Evolutionary conservation across 2,329 filamentous ascomycete genomes (phyloP).

Genomic region (Clathrospora elynae): DNA sequence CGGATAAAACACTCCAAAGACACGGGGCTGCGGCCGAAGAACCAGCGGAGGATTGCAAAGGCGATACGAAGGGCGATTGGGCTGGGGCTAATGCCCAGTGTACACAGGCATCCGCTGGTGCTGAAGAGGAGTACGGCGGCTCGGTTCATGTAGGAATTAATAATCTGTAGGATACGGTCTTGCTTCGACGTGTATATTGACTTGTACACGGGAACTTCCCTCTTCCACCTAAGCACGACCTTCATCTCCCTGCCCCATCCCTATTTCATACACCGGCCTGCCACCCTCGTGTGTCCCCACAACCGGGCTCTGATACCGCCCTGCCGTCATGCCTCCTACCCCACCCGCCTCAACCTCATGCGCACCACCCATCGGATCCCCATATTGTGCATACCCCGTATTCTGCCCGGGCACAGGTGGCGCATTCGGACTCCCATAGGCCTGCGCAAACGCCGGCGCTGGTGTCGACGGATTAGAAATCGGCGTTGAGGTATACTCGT

Average conservation of each 20-base stretch:
- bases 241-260: no score
- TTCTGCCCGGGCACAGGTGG: slow-evolving; percentile 6
- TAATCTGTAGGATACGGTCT: no score
- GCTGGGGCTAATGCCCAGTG: slow-evolving; percentile 87
- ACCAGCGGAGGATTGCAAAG: slow-evolving; percentile 92
- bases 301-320: slow-evolving; percentile 14
- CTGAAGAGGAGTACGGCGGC: slow-evolving; percentile 34
- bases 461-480: slow-evolving; percentile 33
- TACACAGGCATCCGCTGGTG: slow-evolving; percentile 76
- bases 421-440: slow-evolving; percentile 7
- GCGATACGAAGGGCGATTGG: slow-evolving; percentile 88
- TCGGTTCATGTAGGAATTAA: slow-evolving; percentile 31
- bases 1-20: slow-evolving; percentile 77
- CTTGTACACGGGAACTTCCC: no score
- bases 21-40: slow-evolving; percentile 82
- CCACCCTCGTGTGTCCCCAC: slow-evolving; percentile 19
- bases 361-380: slow-evolving; percentile 1
- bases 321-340: no score
- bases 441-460: slow-evolving; percentile 30
- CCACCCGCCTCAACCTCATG: slow-evolving; percentile 2
- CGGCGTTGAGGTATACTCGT: slow-evolving; percentile 21
- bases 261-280: slow-evolving; percentile 28
- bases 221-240: no score
- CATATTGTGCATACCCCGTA: slow-evolving; percentile 1
- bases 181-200: no score